Evolutionary conservation across 2,329 filamentous ascomycete genomes (phyloP).

Genomic region (Juglanconis sp.): DNA sequence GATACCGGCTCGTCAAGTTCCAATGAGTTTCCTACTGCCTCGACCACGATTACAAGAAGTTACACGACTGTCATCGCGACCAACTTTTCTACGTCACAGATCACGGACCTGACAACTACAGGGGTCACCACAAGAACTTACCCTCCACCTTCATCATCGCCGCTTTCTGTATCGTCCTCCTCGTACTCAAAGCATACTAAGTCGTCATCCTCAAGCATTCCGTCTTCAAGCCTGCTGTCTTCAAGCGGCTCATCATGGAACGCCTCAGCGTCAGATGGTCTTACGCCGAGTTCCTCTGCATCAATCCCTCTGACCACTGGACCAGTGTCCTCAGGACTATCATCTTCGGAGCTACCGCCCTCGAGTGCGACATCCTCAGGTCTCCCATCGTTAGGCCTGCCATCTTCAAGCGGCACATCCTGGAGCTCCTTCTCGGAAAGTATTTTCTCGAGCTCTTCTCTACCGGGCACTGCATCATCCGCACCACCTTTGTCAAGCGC

Average conservation of each 20-base stretch:
- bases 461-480: no score
- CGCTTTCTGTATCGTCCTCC: neutral
- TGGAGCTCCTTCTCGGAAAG: neutral
- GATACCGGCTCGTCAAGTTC: neutral
- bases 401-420: neutral
- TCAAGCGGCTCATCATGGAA: neutral
- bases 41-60: conserved; percentile 15
- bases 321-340: no score
- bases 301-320: no score
- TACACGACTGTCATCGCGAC: conserved; percentile 15
- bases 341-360: no score
- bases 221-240: neutral
- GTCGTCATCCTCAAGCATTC: neutral
- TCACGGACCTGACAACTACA: conserved; percentile 13
- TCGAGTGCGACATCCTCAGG: neutral
- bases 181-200: neutral
- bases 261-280: neutral
- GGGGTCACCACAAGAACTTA: conserved; percentile 8
- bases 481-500: neutral
- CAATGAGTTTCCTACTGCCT: neutral
- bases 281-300: no score
- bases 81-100: conserved; percentile 16
- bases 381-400: neutral
- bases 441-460: no score
- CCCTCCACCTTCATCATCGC: neutral